phyloP scores from a whole-genome alignment of 805 yeast species.

The Aciculoconidium aculeatum region DNA sequence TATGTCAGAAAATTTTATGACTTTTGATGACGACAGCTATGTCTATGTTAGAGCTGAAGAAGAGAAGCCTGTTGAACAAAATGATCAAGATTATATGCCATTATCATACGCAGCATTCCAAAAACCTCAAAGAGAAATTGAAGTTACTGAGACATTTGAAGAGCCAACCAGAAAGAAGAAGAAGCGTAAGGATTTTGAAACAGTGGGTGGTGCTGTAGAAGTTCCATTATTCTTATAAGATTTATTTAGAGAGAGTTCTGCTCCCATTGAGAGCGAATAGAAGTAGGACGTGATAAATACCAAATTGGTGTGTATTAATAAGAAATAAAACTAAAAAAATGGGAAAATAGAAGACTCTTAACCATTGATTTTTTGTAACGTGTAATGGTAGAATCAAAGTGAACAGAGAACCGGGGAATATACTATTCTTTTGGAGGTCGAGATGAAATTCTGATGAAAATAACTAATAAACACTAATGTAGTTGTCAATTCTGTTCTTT shows the following conservation, averaged over 20 bases:
- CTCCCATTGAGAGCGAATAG: too few relatives aligned
- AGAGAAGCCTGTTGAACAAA: constrained; percentile 1
- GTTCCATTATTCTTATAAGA: constrained; percentile 37
- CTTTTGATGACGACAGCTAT: constrained; percentile 24
- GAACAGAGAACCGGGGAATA: too few relatives aligned
- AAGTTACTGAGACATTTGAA: constrained; percentile 4
- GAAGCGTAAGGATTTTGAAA: constrained; percentile 12
- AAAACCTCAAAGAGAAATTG: constrained; percentile 2
- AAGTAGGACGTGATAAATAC: too few relatives aligned
- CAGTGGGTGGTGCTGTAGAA: constrained; percentile 41
- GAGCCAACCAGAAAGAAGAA: constrained; percentile 2
- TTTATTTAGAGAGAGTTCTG: too few relatives aligned
- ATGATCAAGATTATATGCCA: constrained; percentile 16
- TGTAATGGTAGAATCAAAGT: too few relatives aligned
- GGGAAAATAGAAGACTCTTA: too few relatives aligned
- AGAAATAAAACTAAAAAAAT: too few relatives aligned
- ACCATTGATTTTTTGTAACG: too few relatives aligned
- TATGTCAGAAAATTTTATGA: constrained; percentile 11
- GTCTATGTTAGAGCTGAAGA: constrained; percentile 12
- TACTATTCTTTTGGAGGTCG: too few relatives aligned
- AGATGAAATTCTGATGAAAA: too few relatives aligned
- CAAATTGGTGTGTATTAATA: too few relatives aligned
- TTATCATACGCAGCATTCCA: constrained; percentile 22
- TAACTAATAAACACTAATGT: constrained; percentile 71
- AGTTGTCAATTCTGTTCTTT: constrained; percentile 86